These are phyloP conservation scores for Boletus vermiculosoides DNA, from an alignment of 768 basidiomycete genomes.

Conservation along the genomic window DNA sequence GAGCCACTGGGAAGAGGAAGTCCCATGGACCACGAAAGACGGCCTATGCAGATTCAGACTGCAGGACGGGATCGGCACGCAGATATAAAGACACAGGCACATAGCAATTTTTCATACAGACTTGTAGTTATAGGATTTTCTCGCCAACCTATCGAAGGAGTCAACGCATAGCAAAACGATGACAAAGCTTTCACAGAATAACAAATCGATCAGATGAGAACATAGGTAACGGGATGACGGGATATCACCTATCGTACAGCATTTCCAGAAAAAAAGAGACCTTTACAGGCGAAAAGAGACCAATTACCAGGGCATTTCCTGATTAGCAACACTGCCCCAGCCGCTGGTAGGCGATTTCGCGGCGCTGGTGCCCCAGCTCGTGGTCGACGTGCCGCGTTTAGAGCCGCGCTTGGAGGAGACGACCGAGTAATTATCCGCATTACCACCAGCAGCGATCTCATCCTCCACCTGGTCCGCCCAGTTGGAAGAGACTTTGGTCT, in stretches of 20 bases:
- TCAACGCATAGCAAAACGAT: neutral
- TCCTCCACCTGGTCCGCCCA: constrained; percentile 33
- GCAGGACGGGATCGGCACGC: constrained; percentile 34
- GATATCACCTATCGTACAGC: constrained; percentile 9
- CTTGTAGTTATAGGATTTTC: neutral
- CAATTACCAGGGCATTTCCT: constrained; percentile 28
- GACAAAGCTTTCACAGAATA: neutral
- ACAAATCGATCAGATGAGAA: constrained; percentile 3
- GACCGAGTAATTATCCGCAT: neutral
- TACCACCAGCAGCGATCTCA: constrained; percentile 5
- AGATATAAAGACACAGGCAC: neutral
- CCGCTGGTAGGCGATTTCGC: constrained; percentile 24
- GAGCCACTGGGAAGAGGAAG: constrained; percentile 90
- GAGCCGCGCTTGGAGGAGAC: constrained; percentile 13
- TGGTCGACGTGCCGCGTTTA: constrained; percentile 14
- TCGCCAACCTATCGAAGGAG: neutral
- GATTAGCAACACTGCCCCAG: constrained; percentile 24
- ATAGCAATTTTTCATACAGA: neutral
- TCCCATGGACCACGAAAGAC: constrained; percentile 71
- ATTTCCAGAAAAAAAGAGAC: neutral
- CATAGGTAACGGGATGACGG: neutral
- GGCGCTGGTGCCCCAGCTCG: constrained; percentile 7
- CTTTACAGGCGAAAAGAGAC: neutral
- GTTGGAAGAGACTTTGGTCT: constrained; percentile 3
- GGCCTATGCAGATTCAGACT: constrained; percentile 44